Evolutionary conservation across 106 monocot species (phyloP), one percentile per base, ranked within the genome.

Genomic region (Phalaenopsis equestris): DNA sequence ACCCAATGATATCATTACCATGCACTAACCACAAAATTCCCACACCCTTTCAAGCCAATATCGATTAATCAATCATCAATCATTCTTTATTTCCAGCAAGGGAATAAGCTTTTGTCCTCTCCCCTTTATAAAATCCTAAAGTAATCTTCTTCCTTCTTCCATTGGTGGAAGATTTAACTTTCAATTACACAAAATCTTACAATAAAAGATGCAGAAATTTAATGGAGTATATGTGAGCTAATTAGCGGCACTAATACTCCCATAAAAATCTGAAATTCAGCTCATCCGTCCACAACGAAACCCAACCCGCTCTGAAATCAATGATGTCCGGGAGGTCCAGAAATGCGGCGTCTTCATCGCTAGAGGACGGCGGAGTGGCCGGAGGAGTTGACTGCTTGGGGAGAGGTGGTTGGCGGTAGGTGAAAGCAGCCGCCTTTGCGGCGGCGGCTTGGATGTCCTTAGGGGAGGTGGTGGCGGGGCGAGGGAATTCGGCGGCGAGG

Each of bases 371-470:
- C 3, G 68, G 24, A 56, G 72, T 47, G 19, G 14, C 11, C 1
- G n/a, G 37, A 75, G 17, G 39, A 4, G 14, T 8, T 8, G 37
- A 23, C 42, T 30, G 14, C 9, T 52, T 21, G 18, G 52, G 70
- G 5, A 17, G 52, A 36, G 43, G 1, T 9, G 24, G 5, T 5
- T 7, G 52, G 41, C 9, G 56, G 79, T 82, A 80, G 19, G 81
- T 81, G 77, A 75, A 72, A 9, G 82, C 64, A 30, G 91, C 91
- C 6, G 94, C 94, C 72, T 75, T 74, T 30, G 84, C 80, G 15
- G 94, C 94, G 41, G 94, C 94, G 36, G 80, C 91, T 52, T 92
- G 94, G 77, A 94, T 87, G 85, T 94, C 94, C 77, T 94, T 92
- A 43, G 94, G 94, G 7, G 88, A 82, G 17, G 80, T 41, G 11